Conservation (phyloP, 78 protist species). For the Polysphondylium violaceum region DNA sequence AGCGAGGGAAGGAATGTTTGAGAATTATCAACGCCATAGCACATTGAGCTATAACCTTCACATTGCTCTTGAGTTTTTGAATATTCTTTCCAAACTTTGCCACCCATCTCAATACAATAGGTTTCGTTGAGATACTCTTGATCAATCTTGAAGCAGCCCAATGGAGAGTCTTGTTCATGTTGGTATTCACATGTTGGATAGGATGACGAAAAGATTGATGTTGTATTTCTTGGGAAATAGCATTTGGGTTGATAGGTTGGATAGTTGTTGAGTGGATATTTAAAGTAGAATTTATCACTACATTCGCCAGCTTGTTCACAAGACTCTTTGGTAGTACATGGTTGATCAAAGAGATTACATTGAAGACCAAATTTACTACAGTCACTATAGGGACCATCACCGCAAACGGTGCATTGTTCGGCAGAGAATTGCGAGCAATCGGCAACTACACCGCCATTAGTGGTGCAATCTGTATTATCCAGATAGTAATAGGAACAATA, state of each 20-base stretch:
- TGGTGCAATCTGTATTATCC: not conserved
- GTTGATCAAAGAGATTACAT: not conserved
- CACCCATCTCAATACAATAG: not conserved
- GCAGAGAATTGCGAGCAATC: not conserved
- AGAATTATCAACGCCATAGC: slow-evolving; percentile 21
- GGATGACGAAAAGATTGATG: not conserved
- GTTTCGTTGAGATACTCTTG: not conserved
- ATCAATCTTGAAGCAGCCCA: slow-evolving; percentile 14
- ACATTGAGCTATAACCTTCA: not conserved
- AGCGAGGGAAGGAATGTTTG: not conserved
- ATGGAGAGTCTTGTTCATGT: slow-evolving; percentile 2
- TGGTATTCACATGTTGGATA: slow-evolving; percentile 26
- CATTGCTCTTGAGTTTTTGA: slow-evolving; percentile 7
- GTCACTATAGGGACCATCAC: not conserved
- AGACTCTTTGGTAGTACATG: not conserved
- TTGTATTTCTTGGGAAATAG: not conserved
- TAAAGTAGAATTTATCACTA: slow-evolving; percentile 9
- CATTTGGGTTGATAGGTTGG: slow-evolving; percentile 52
- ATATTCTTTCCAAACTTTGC: slow-evolving; percentile 3
- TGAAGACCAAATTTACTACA: slow-evolving; percentile 13
- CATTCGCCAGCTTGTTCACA: slow-evolving; percentile 34
- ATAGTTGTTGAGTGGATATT: not conserved
- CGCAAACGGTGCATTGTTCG: slow-evolving; percentile 18
- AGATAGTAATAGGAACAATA: not conserved
- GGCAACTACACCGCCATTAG: not conserved